phyloP scores from a whole-genome alignment of 495 filamentous ascomycete species.

The Geoglossum glabrum region DNA sequence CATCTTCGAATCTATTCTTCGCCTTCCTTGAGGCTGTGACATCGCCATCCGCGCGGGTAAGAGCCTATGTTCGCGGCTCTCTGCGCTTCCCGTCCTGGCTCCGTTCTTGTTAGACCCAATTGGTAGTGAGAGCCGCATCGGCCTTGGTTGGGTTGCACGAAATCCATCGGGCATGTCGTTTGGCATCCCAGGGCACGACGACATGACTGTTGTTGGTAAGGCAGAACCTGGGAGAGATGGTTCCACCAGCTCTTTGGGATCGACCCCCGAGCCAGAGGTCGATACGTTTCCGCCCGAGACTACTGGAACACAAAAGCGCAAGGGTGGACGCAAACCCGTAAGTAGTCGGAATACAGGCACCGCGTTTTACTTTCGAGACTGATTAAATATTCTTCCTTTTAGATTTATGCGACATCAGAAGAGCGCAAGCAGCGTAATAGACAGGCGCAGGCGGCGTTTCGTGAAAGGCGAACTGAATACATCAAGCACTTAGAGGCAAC shows the following conservation, averaged over 20 bases:
- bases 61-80: neutral
- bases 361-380: slow-evolving; percentile 1
- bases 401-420: slow-evolving; percentile 98
- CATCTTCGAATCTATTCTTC: neutral
- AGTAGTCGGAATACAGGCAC: slow-evolving; percentile 20
- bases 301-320: slow-evolving; percentile 61
- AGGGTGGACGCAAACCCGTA: slow-evolving; percentile 94
- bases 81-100: neutral
- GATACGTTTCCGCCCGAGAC: slow-evolving; percentile 31
- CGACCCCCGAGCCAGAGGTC: slow-evolving; percentile 13
- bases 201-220: slow-evolving; percentile 14
- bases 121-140: neutral
- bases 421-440: slow-evolving; percentile 95
- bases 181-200: neutral
- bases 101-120: neutral
- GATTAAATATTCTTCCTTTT: slow-evolving; percentile 11
- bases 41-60: slow-evolving; percentile 1
- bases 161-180: neutral
- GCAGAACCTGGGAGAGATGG: slow-evolving; percentile 15
- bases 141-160: neutral
- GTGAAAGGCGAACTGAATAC: slow-evolving; percentile 92
- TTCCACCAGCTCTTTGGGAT: slow-evolving; percentile 19
- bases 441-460: slow-evolving; percentile 92
- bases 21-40: neutral
- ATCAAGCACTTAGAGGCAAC: slow-evolving; percentile 97